These are phyloP conservation scores for Allium sativum DNA, from an alignment of 106 monocot species.

Conservation along the genomic window DNA sequence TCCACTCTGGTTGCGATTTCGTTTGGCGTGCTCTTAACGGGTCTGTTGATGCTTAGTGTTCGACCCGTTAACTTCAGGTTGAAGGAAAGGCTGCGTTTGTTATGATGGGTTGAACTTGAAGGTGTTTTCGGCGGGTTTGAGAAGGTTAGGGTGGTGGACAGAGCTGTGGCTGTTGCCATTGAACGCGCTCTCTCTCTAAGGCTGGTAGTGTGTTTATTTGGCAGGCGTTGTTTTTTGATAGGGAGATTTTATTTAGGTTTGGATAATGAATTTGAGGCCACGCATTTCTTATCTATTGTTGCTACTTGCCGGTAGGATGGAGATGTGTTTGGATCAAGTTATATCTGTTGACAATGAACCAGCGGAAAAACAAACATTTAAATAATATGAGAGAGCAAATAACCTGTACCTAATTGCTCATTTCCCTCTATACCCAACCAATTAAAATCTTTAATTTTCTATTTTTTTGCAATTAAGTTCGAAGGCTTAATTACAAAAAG, in stretches of 20 bases:
- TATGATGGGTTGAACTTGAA: constrained; percentile 1
- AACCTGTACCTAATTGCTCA: too few species aligned
- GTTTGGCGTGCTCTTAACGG: constrained; percentile 38
- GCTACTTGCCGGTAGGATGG: too few species aligned
- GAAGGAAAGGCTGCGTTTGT: neutral
- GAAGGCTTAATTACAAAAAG: too few species aligned
- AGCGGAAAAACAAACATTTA: too few species aligned
- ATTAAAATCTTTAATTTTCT: too few species aligned
- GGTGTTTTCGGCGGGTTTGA: constrained; percentile 8
- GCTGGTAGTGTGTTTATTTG: neutral
- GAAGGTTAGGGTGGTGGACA: constrained; percentile 31
- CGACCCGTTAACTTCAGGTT: neutral
- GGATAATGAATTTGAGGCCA: constrained; percentile 7
- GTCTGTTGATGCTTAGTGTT: neutral
- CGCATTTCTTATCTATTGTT: constrained; percentile 40
- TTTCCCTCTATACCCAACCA: too few species aligned
- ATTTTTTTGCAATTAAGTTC: too few species aligned
- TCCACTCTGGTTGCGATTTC: constrained; percentile 49
- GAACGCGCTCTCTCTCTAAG: constrained; percentile 1
- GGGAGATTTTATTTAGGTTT: constrained; percentile 6
- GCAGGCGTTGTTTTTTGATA: neutral
- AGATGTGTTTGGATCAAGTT: too few species aligned
- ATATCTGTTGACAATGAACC: too few species aligned
- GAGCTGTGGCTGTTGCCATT: constrained; percentile 38
- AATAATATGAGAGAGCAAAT: too few species aligned